Evolutionary conservation across 2,329 filamentous ascomycete species (phyloP).

Genomic region (Peltaster fructicola): DNA sequence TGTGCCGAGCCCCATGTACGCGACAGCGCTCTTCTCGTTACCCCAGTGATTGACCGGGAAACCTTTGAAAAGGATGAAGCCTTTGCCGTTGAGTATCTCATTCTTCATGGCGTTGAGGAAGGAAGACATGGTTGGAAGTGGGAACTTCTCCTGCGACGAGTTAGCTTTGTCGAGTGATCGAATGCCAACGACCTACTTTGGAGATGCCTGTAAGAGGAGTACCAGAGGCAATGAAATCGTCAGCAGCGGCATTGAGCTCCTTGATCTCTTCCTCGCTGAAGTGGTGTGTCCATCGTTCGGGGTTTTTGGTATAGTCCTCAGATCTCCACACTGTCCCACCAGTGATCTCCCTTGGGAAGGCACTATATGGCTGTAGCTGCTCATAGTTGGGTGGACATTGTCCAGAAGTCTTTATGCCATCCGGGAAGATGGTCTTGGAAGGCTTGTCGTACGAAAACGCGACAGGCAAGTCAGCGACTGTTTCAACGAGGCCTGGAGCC

Average conservation of each 20-base stretch:
- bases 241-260: constrained; percentile 49
- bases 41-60: constrained; percentile 65
- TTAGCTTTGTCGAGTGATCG: neutral
- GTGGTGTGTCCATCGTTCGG: constrained; percentile 54
- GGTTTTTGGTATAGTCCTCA: constrained; percentile 43
- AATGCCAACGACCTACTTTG: constrained; percentile 23
- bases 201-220: constrained; percentile 55
- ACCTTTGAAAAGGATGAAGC: constrained; percentile 78
- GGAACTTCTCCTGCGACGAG: constrained; percentile 35
- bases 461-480: constrained; percentile 6
- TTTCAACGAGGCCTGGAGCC: constrained; percentile 8
- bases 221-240: constrained; percentile 48
- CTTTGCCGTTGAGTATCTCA: constrained; percentile 66
- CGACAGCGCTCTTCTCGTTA: constrained; percentile 60
- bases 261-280: constrained; percentile 49
- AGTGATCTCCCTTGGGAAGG: constrained; percentile 53
- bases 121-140: constrained; percentile 36
- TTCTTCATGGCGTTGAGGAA: constrained; percentile 40
- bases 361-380: constrained; percentile 45
- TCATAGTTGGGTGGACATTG: constrained; percentile 55
- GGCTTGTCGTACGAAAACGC: constrained; percentile 13
- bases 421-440: constrained; percentile 38
- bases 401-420: constrained; percentile 50
- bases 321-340: constrained; percentile 58
- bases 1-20: constrained; percentile 71